These are phyloP conservation scores for Saitozyma sp. DNA, from an alignment of 768 basidiomycete genomes.

Conservation along the genomic window DNA sequence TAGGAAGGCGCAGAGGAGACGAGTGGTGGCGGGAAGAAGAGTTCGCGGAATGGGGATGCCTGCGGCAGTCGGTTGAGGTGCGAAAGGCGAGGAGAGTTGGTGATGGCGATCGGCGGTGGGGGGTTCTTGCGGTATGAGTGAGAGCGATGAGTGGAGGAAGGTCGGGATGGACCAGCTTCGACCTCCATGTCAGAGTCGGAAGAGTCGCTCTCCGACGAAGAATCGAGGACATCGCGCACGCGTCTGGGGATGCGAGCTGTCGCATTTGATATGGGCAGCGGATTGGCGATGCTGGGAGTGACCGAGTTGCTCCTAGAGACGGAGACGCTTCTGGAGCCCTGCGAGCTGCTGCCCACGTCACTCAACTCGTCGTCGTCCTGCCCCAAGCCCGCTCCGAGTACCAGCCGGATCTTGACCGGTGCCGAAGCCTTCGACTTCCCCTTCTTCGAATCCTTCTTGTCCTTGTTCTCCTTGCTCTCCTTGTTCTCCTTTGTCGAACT, in stretches of 20 bases:
- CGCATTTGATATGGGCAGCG: too few species aligned
- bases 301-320: too few species aligned
- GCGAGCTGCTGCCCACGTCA: slow-evolving; percentile 14
- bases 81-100: slow-evolving; percentile 16
- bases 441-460: slow-evolving; percentile 5
- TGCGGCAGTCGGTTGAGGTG: slow-evolving; percentile 11
- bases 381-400: slow-evolving; percentile 4
- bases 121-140: slow-evolving; percentile 20
- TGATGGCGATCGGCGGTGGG: slow-evolving; percentile 24
- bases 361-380: background rate
- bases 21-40: slow-evolving; percentile 26
- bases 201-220: slow-evolving; percentile 33
- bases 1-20: background rate
- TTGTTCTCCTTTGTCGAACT: slow-evolving; percentile 14
- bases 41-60: slow-evolving; percentile 15
- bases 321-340: slow-evolving; percentile 16
- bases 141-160: slow-evolving; percentile 4
- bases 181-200: slow-evolving; percentile 40
- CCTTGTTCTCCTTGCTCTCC: slow-evolving; percentile 5
- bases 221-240: slow-evolving; percentile 13
- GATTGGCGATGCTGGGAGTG: too few species aligned
- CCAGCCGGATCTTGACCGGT: slow-evolving; percentile 13
- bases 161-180: slow-evolving; percentile 17
- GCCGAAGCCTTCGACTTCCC: background rate
- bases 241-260: too few species aligned